A percentile compares a stretch with the other conserved stretches of the same genome.
Conservation (phyloP, 805 yeast species). For the Monosporozyma aerobia region DNA sequence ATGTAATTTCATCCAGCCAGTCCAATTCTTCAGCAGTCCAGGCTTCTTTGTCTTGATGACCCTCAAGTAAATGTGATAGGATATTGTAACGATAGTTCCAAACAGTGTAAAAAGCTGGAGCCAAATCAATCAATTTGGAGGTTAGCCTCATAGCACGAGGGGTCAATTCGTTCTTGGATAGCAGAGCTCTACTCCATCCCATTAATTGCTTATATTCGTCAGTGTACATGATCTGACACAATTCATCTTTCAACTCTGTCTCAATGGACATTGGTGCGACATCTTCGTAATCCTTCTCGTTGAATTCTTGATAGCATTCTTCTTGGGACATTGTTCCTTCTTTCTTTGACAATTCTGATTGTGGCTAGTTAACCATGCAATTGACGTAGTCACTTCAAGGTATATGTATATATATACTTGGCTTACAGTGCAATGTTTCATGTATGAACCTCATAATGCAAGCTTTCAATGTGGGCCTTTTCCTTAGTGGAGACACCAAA, state of each 20-base stretch:
- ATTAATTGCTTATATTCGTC: constrained; percentile 58
- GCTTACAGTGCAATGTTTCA: not conserved
- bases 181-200: constrained; percentile 52
- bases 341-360: not conserved
- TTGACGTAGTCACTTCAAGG: not conserved
- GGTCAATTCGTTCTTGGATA: constrained; percentile 51
- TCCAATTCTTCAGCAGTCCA: constrained; percentile 45
- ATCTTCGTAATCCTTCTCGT: constrained; percentile 31
- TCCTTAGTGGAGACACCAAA: not conserved
- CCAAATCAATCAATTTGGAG: constrained; percentile 47
- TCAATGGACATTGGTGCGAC: constrained; percentile 35
- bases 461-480: not conserved
- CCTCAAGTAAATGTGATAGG: constrained; percentile 32
- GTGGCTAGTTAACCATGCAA: not conserved
- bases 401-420: not conserved
- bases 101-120: constrained; percentile 86
- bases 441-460: not conserved
- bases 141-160: constrained; percentile 67
- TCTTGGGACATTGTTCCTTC: not conserved
- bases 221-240: constrained; percentile 62
- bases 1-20: constrained; percentile 72
- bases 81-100: constrained; percentile 69
- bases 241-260: constrained; percentile 33
- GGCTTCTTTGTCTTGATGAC: constrained; percentile 7
- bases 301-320: constrained; percentile 3